Conservation (phyloP, 169 alveolate genomes). For the Plasmodium malariae region DNA sequence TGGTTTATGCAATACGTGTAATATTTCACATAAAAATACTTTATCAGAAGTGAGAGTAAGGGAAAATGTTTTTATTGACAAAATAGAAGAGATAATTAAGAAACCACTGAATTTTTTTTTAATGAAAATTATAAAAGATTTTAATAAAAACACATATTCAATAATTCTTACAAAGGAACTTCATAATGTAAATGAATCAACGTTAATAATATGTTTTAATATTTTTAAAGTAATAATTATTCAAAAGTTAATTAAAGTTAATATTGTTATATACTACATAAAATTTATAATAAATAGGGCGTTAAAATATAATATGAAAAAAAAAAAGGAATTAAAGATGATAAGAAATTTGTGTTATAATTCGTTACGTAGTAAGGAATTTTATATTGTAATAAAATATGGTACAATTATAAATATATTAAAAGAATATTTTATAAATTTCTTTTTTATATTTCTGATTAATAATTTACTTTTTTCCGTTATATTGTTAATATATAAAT, state of each 20-base stretch:
- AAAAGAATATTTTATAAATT: background rate
- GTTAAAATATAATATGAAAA: background rate
- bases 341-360: background rate
- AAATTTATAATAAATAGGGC: background rate
- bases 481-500: background rate
- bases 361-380: background rate
- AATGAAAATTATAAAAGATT: background rate
- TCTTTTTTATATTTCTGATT: background rate
- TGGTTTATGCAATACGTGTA: background rate
- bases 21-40: background rate
- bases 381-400: background rate
- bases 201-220: constrained; percentile 3
- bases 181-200: background rate
- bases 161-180: constrained; percentile 15
- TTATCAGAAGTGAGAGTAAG: background rate
- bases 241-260: background rate
- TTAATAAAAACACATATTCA: background rate
- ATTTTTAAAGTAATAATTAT: constrained; percentile 16
- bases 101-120: background rate
- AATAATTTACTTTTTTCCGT: background rate
- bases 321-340: background rate
- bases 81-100: background rate
- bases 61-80: background rate
- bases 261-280: background rate
- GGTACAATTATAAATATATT: background rate